Evolutionary conservation across 2,329 filamentous ascomycete genomes (phyloP).

Genomic region (Fusarium haematococcum): DNA sequence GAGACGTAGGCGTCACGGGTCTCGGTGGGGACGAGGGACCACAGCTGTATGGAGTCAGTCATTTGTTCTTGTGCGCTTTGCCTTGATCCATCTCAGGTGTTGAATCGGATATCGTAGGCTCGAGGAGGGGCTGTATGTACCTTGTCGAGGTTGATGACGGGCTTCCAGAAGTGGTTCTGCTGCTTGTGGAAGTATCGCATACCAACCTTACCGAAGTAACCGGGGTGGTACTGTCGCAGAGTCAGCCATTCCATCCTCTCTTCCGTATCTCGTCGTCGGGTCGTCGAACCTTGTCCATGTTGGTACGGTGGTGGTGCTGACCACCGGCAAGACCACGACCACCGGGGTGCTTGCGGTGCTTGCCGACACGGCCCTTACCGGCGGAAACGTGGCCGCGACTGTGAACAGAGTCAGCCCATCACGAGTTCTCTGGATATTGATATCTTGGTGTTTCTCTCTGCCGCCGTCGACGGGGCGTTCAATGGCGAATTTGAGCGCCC

Average conservation of each 20-base stretch:
- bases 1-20: slow-evolving; percentile 91
- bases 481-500: slow-evolving; percentile 33
- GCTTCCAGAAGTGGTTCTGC: slow-evolving; percentile 97
- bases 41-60: slow-evolving; percentile 73
- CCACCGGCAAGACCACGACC: slow-evolving; percentile 94
- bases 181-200: slow-evolving; percentile 98
- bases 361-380: slow-evolving; percentile 98
- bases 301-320: slow-evolving; percentile 83
- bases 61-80: neutral
- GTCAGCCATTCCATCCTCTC: slow-evolving; percentile 45
- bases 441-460: slow-evolving; percentile 5
- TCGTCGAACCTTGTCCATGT: slow-evolving; percentile 82
- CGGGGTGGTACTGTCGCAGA: slow-evolving; percentile 82
- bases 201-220: slow-evolving; percentile 99
- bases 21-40: slow-evolving; percentile 93
- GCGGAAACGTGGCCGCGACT: slow-evolving; percentile 98
- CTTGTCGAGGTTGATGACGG: slow-evolving; percentile 99
- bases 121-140: slow-evolving; percentile 58
- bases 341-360: slow-evolving; percentile 94
- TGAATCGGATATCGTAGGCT: slow-evolving; percentile 16
- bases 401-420: slow-evolving; percentile 48
- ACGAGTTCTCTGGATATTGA: slow-evolving; percentile 17
- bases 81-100: neutral
- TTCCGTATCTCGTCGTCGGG: slow-evolving; percentile 50
- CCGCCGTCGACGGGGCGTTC: slow-evolving; percentile 34